Conservation (phyloP, 345 rosid species). For the Carallia brachiata region DNA sequence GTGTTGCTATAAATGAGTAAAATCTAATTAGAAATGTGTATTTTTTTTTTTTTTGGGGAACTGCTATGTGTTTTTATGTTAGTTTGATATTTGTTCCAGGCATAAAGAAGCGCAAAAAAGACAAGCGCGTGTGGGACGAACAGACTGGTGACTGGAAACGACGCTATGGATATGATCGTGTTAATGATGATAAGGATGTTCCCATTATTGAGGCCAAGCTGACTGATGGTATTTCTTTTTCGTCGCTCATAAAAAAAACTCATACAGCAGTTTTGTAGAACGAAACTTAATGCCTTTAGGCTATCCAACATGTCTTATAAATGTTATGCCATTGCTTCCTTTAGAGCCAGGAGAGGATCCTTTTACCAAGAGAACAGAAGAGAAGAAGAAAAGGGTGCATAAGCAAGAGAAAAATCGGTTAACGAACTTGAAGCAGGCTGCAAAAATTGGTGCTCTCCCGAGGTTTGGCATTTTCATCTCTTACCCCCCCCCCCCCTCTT, state of each 20-base stretch:
- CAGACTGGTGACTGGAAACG: slow-evolving; percentile 85
- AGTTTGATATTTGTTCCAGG: slow-evolving; percentile 38
- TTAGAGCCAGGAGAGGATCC: slow-evolving; percentile 88
- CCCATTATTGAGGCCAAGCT: slow-evolving; percentile 83
- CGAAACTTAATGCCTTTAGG: not conserved
- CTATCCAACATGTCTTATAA: not conserved
- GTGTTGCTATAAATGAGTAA: no score
- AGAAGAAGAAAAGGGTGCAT: slow-evolving; percentile 69
- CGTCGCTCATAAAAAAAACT: no score
- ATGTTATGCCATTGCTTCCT: slow-evolving; percentile 2
- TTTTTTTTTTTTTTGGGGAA: no score
- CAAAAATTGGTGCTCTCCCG: slow-evolving; percentile 78
- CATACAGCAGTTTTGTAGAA: no score
- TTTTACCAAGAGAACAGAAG: slow-evolving; percentile 74
- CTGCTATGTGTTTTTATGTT: no score
- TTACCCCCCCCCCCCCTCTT: no score
- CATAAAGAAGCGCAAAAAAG: slow-evolving; percentile 76
- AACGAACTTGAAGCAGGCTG: slow-evolving; percentile 72
- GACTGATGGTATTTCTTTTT: slow-evolving; percentile 55
- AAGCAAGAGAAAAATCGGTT: slow-evolving; percentile 70
- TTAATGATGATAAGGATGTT: slow-evolving; percentile 77
- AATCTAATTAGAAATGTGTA: no score
- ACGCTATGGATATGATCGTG: slow-evolving; percentile 87
- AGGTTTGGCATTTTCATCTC: slow-evolving; percentile 42
- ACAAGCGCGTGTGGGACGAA: slow-evolving; percentile 79